phyloP scores from a whole-genome alignment of 2,329 filamentous ascomycete genomes.

The Ophiostoma sp. region DNA sequence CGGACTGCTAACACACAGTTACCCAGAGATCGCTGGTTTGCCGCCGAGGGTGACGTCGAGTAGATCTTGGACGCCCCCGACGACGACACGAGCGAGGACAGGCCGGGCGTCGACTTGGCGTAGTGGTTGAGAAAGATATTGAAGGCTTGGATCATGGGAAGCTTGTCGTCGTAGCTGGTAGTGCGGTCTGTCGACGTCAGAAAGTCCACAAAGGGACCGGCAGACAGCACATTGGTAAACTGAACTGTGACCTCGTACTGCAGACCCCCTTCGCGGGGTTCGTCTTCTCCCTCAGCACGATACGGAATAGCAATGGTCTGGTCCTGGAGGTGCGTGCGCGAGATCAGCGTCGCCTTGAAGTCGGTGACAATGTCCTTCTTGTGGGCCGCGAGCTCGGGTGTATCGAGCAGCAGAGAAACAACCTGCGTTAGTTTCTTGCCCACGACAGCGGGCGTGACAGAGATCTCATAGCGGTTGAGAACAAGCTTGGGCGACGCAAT shows the following conservation, averaged over 20 bases:
- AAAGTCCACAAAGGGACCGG: constrained; percentile 29
- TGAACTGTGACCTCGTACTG: constrained; percentile 28
- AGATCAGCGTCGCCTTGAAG: constrained; percentile 34
- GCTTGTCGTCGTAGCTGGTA: constrained; percentile 28
- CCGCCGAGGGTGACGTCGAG: constrained; percentile 10
- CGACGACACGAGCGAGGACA: constrained; percentile 31
- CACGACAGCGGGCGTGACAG: constrained; percentile 22
- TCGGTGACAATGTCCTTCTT: constrained; percentile 32
- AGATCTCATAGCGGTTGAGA: constrained; percentile 28
- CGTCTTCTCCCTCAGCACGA: constrained; percentile 32
- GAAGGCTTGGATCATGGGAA: constrained; percentile 60
- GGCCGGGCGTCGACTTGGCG: constrained; percentile 28
- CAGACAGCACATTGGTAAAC: constrained; percentile 29
- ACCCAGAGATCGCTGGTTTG: constrained; percentile 27
- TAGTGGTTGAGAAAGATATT: constrained; percentile 57
- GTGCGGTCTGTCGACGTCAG: constrained; percentile 30
- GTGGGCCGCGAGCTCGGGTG: constrained; percentile 24
- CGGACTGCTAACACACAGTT: constrained; percentile 31
- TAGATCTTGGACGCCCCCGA: not conserved
- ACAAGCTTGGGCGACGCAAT: constrained; percentile 21
- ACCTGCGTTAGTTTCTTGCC: constrained; percentile 27
- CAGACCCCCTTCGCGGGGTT: constrained; percentile 25
- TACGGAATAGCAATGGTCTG: constrained; percentile 27
- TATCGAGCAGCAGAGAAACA: constrained; percentile 29
- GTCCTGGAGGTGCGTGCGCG: constrained; percentile 27